Base-by-base conservation (phyloP, 495 filamentous ascomycete species). In the Margaritispora aquatica region DNA sequence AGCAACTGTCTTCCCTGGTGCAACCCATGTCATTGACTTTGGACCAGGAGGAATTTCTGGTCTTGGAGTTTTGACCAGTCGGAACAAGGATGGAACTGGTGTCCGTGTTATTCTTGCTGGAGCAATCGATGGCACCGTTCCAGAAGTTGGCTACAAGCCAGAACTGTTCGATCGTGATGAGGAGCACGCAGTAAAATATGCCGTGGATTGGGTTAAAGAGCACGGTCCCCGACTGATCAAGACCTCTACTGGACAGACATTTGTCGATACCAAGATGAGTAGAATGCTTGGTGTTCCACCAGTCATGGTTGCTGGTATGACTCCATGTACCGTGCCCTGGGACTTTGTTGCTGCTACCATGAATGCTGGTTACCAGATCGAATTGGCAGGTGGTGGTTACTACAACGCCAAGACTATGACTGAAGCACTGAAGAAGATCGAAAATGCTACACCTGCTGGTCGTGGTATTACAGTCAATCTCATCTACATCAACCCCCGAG, bases 231-330 rank as follows among this genome's bases (percentile, higher is more conserved):
- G 84, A 52, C 80, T 98, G 44, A 84, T 92, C 63, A 90, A 89
- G 75, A 96, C 90, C 21, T 90, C 91, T 7, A 80, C 79, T 50
- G 94, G 94, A 22, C 82, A 87, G 68, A 95, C 88, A 0, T 96
- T 88, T 58, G 94, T 98, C 26, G 92, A 97, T 73, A 98, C 94
- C 44, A 96, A 96, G 80, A 96, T 98, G 89, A 96, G 91, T 74
- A 80, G 92, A 64, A 76, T 96, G 21, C 77, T 97, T 31, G 92
- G 94, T 34, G 79, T 96, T 17, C 92, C 94, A 13, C 94, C 88
- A 0, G 76, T 97, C 52, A 89, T 96, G 85, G 90, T 96, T 15
- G 90, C 93, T 31, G 93, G 92, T 66, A 97, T 97, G 93, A 97
- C 92, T 1, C 93, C 92, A 17, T 87, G 86, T 62, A 97, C 92